phyloP scores from a whole-genome alignment of 768 basidiomycete genomes.

The Boletus vermiculosoides region DNA sequence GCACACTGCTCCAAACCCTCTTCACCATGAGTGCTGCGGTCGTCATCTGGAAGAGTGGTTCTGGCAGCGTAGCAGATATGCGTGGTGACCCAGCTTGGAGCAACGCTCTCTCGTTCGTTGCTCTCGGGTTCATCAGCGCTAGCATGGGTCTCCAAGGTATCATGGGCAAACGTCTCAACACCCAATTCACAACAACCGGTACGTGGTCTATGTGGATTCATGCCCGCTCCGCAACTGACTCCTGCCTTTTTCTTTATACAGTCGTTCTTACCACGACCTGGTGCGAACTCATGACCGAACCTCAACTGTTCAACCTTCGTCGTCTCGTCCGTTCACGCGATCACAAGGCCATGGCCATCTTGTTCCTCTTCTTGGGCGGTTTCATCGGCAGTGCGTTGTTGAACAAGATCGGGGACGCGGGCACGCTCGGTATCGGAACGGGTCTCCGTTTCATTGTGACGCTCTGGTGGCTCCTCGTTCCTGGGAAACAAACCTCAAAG shows the following conservation, averaged over 20 bases:
- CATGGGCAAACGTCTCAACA: conserved; percentile 75
- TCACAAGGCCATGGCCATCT: conserved; percentile 65
- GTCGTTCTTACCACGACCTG: conserved; percentile 86
- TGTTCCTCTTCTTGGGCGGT: conserved; percentile 73
- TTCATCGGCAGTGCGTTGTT: conserved; percentile 63
- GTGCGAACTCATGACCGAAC: conserved; percentile 86
- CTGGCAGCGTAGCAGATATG: conserved; percentile 49
- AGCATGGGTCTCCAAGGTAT: conserved; percentile 81
- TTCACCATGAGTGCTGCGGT: conserved; percentile 74
- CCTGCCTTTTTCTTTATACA: conserved; percentile 20
- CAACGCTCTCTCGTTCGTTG: conserved; percentile 61
- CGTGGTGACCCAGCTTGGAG: conserved; percentile 72
- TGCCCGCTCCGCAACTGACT: neutral
- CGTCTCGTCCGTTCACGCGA: conserved; percentile 60
- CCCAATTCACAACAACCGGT: conserved; percentile 79
- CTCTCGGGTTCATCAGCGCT: conserved; percentile 77
- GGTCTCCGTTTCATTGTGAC: conserved; percentile 62
- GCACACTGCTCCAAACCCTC: conserved; percentile 72
- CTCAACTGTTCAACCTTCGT: conserved; percentile 61
- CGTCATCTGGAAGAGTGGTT: conserved; percentile 66
- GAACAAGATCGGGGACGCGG: conserved; percentile 56
- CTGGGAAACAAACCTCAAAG: conserved; percentile 28
- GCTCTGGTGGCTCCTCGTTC: conserved; percentile 65
- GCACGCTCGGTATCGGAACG: conserved; percentile 63
- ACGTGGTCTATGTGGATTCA: conserved; percentile 21